Percentiles rank a stretch among this genome's conserved stretches.
These are phyloP conservation scores for Aspergillus calidoustus DNA, from an alignment of 2,329 filamentous ascomycete genomes.

Conservation along the genomic window DNA sequence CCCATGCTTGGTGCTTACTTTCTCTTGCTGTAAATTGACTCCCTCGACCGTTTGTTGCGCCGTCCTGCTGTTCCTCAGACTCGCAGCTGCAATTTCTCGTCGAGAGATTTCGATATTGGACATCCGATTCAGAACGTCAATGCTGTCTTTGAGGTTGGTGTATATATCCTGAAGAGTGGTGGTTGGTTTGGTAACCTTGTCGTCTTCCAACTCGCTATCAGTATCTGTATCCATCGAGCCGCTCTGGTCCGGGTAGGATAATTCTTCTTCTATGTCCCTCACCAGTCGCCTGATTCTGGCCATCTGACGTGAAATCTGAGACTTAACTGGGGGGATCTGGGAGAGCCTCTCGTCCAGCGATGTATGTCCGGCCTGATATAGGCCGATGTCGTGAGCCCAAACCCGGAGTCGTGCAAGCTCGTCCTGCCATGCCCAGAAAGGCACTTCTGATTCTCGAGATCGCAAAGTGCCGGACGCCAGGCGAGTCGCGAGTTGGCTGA, in stretches of 20 bases:
- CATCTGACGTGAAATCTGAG: background rate
- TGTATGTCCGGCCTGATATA: background rate
- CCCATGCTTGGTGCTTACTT: no score
- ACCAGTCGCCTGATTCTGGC: background rate
- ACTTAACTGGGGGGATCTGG: background rate
- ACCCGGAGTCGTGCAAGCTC: conserved; percentile 2
- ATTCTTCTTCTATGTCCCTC: background rate
- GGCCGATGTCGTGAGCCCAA: background rate
- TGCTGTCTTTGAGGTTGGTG: background rate
- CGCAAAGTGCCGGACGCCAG: background rate
- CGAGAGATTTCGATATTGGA: background rate
- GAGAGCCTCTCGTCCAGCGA: background rate
- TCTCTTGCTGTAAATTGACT: no score
- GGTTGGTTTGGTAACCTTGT: background rate
- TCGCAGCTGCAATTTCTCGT: background rate
- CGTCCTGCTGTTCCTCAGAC: background rate
- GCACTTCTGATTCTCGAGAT: background rate
- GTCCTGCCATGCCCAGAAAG: background rate
- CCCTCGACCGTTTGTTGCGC: background rate
- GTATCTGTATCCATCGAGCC: background rate
- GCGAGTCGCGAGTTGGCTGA: background rate
- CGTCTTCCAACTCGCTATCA: background rate
- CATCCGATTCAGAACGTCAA: conserved; percentile 1
- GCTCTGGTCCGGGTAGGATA: background rate
- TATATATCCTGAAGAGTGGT: conserved; percentile 1